Percentiles rank a stretch among this genome's conserved stretches.
These are phyloP conservation scores for Ramaria rubella DNA, from an alignment of 768 basidiomycete genomes.

Conservation along the genomic window DNA sequence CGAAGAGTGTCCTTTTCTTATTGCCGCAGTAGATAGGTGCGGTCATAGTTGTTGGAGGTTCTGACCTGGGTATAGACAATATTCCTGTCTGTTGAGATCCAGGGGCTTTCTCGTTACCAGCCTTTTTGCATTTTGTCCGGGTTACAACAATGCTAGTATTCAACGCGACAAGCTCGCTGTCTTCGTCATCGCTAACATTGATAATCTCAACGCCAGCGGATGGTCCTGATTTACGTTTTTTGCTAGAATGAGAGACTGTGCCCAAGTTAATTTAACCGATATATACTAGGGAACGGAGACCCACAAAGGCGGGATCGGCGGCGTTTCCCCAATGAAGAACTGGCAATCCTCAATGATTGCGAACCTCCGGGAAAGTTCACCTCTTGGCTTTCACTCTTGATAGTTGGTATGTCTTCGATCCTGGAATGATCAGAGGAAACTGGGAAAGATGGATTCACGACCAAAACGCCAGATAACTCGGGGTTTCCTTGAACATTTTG, in stretches of 20 bases:
- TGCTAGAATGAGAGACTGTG: not conserved
- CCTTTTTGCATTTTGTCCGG: not conserved
- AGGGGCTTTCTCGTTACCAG: not conserved
- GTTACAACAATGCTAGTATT: conserved; percentile 3
- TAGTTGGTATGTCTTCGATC: not conserved
- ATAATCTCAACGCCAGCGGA: conserved; percentile 3
- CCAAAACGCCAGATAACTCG: not conserved
- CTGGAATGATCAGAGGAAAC: not conserved
- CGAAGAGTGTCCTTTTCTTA: not conserved
- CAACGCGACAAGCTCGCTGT: not conserved
- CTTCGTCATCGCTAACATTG: conserved; percentile 10
- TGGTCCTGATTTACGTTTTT: conserved; percentile 2
- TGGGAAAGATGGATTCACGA: not conserved
- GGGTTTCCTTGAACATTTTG: too few species aligned
- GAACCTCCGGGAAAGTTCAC: not conserved
- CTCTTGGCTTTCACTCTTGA: not conserved
- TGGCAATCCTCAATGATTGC: not conserved
- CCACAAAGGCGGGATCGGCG: not conserved
- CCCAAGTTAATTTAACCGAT: not conserved
- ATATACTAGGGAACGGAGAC: not conserved
- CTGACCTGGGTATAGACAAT: not conserved
- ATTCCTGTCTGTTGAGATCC: not conserved
- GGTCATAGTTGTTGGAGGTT: not conserved
- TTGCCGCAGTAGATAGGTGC: not conserved
- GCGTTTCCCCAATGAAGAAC: conserved; percentile 2